Evolutionary conservation across 192 early-diverging fungal species (phyloP), one percentile per base, ranked within the genome.

Genomic region (Backusella westeae): DNA sequence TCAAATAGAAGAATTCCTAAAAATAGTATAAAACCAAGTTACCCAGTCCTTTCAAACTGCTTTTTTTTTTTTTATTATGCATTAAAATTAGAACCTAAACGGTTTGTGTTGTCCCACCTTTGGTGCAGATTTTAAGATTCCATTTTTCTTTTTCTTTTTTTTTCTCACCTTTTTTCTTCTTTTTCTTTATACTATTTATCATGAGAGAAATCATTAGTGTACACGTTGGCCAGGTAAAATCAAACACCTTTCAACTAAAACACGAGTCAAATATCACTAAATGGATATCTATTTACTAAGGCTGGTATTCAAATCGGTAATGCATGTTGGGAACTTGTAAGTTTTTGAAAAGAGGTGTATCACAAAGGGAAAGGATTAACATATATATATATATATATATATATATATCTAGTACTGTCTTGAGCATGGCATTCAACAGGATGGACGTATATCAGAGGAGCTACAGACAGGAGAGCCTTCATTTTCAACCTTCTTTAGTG

Each of bases 401-500:
- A 19, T 5, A 49, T 17, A 14, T 44, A n/a, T 19, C 1, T 6
- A 82, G 78, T 93, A 92, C 85, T 95, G 91, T 79, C 86, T 92
- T 44, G 98, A 99, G 86, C 98, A 99, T 88, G 96, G 96, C 73
- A 97, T 99, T 82, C 90, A 94, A 82, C 95, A 95, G 76, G 96
- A 99, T 84, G 97, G 97, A 77, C 88, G 88, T 73, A 88, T 95
- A n/a, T 65, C 71, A 42, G 67, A 73, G n/a, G 75, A 71, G 32
- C 63, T 67, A 42, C 34, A 68, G 21, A 32, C 21, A 10, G 71
- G 65, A n/a, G 69, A 73, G 10, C 69, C 65, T 67, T 78, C 94
- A 71, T 96, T 95, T 87, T 95, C 96, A 86, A 99, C 98, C 82
- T 99, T 99, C 92, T 99, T 99, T 91, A 95, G 94, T 71, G 98